Evolutionary conservation across 257 asterid species (phyloP).

Genomic region (Solanum etuberosum): DNA sequence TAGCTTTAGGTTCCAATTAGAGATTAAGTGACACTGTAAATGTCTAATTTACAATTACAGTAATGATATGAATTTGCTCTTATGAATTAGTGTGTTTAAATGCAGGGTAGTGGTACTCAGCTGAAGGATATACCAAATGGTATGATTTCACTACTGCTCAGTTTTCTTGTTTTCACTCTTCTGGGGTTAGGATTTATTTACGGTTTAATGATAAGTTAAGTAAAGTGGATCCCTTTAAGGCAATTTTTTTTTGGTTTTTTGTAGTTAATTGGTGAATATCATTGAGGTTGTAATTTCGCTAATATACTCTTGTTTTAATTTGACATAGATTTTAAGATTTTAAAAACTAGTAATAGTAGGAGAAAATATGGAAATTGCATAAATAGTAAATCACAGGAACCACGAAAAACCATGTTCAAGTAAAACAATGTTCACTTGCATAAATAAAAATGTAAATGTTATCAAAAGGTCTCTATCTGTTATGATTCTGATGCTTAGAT

Average conservation of each 20-base stretch:
- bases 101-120: slow-evolving; percentile 53
- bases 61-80: not conserved
- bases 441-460: not conserved
- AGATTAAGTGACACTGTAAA: not conserved
- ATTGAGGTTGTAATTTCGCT: not conserved
- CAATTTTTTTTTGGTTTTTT: not conserved
- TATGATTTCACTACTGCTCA: slow-evolving; percentile 21
- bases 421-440: not conserved
- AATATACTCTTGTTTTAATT: not conserved
- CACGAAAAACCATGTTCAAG: not conserved
- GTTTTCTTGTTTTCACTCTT: not conserved
- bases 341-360: not conserved
- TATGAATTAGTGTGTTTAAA: not conserved
- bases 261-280: not conserved
- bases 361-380: not conserved
- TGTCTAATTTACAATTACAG: not conserved
- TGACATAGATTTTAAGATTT: not conserved
- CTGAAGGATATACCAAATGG: slow-evolving; percentile 48
- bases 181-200: not conserved
- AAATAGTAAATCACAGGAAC: not conserved
- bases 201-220: not conserved
- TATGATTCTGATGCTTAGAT: not conserved
- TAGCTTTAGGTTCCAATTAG: not conserved
- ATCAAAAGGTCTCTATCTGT: not conserved
- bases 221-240: not conserved